Percentiles rank a stretch among this genome's conserved stretches.
These are phyloP conservation scores for Crucibulum cyathiforme DNA, from an alignment of 1,284 basidiomycete genomes.

Conservation along the genomic window DNA sequence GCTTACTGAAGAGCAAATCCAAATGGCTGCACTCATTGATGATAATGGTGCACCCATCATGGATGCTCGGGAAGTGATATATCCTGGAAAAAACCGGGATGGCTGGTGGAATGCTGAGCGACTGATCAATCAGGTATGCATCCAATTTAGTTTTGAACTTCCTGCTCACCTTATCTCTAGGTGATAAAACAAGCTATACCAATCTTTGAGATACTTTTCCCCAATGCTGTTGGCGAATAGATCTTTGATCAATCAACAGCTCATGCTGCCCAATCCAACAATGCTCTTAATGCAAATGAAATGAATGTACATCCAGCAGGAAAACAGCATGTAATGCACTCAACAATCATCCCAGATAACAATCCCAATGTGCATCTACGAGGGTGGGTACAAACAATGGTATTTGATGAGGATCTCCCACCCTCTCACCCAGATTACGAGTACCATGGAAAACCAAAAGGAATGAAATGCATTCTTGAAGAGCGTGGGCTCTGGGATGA, in stretches of 20 bases:
- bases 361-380: not conserved
- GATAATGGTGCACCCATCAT: not conserved
- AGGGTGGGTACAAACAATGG: not conserved
- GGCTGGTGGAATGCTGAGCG: slow-evolving; percentile 12
- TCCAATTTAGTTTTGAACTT: too few species aligned
- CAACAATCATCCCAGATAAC: too few species aligned
- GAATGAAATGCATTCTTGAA: not conserved
- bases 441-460: not conserved
- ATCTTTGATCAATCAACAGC: too few species aligned
- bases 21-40: not conserved
- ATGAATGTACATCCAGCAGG: not conserved
- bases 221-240: too few species aligned
- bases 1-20: not conserved
- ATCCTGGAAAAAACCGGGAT: slow-evolving; percentile 10
- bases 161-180: too few species aligned
- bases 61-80: slow-evolving; percentile 9
- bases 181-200: too few species aligned
- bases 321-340: not conserved
- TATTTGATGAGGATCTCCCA: not conserved
- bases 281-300: not conserved
- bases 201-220: too few species aligned
- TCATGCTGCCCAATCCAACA: not conserved
- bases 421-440: not conserved
- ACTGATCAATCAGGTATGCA: slow-evolving; percentile 12
- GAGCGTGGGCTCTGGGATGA: not conserved